Evolutionary conservation across 1,284 basidiomycete genomes (phyloP), one percentile per base, ranked within the genome.

Genomic region (Phylloporus sp.): DNA sequence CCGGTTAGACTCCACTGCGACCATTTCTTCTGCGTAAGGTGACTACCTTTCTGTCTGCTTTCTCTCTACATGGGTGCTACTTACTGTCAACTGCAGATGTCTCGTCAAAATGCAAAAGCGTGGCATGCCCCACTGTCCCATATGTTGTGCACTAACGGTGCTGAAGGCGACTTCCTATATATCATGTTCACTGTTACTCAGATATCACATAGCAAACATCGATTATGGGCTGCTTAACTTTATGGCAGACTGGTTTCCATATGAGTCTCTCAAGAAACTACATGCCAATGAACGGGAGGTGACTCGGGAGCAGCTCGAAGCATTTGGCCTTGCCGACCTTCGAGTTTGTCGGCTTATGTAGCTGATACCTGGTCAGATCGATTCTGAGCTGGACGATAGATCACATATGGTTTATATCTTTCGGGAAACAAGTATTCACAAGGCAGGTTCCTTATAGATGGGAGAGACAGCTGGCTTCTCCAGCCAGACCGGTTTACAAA

Each of bases 41-140:
- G 49, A 32, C 4, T 20, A 20, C 17, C 12, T 56, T 34, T 39
- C 26, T 7, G 0, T 12, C 6, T 13, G 0, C 7, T 39, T 17
- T 2, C 5, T n/a, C 15, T 39, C 0, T 28, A 6, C 29, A 7
- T 1, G 18, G 24, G 17, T 29, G 11, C n/a, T 13, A 15, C 31
- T 7, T 28, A 60, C 47, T 37, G 2, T 20, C 13, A 4, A 4
- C 51, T 54, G 20, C 28, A 85, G 89, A 56, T 98, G 96, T 76
- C 81, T 98, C 22, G 94, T 95, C 55, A 98, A 98, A 80, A 92
- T 98, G 87, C 96, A 98, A 79, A 93, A 92, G 72, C 82, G 91
- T 20, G 87, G 89, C 0, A 88, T 92, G 70, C 86, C 81, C 17
- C 82, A 91, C 66, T 98, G 96, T 76, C 96, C 96, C 2, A 85